Percentiles rank a stretch among this genome's conserved stretches.
Evolutionary conservation across 768 basidiomycete species (phyloP).

Genomic region (Leccinellum luteum): DNA sequence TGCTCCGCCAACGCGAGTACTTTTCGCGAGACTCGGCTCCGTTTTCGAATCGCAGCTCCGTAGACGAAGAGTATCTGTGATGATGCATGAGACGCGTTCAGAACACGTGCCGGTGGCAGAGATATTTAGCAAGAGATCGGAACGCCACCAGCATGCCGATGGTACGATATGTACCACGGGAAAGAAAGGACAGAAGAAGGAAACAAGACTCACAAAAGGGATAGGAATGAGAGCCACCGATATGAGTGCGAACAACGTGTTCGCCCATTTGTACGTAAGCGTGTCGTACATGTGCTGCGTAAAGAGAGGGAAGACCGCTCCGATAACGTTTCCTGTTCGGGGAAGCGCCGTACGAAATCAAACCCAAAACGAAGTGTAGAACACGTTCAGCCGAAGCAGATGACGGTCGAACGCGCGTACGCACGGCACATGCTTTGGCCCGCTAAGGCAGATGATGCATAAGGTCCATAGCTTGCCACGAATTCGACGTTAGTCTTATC

Average conservation of each 20-base stretch:
- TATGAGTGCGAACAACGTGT: conserved; percentile 53
- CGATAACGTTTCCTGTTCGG: conserved; percentile 46
- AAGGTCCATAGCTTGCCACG: conserved; percentile 47
- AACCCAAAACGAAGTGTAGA: conserved; percentile 16
- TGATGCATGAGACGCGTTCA: background rate
- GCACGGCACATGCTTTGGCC: conserved; percentile 60
- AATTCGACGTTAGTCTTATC: background rate
- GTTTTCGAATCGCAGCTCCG: conserved; percentile 32
- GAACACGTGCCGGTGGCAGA: background rate
- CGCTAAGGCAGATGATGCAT: conserved; percentile 67
- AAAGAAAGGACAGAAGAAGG: background rate
- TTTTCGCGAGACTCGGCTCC: conserved; percentile 27
- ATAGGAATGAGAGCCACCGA: conserved; percentile 57
- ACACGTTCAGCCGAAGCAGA: conserved; percentile 5
- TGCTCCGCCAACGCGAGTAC: conserved; percentile 18
- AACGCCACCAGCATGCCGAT: background rate
- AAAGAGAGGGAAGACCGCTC: conserved; percentile 60
- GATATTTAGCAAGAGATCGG: too few relatives aligned
- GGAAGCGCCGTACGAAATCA: background rate
- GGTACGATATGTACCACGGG: background rate
- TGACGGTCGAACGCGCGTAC: conserved; percentile 17
- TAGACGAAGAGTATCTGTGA: conserved; percentile 31
- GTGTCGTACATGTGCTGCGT: conserved; percentile 54
- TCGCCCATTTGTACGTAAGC: conserved; percentile 60
- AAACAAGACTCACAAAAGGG: conserved; percentile 45